Evolutionary conservation across 257 asterid species (phyloP), one percentile per base, ranked within the genome.

Genomic region (Coffea eugenioides): DNA sequence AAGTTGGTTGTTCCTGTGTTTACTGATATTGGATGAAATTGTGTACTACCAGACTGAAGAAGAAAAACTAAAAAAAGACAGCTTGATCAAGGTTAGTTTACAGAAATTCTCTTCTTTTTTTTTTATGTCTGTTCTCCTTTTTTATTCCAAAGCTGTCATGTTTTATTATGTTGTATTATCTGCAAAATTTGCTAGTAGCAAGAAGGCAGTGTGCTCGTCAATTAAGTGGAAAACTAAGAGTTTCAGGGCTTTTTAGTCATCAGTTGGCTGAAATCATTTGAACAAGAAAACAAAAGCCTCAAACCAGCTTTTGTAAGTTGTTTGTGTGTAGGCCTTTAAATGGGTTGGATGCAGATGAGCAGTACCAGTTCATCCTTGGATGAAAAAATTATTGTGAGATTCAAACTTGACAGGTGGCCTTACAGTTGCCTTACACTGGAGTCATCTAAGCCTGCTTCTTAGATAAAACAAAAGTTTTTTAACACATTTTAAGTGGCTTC

Each of bases 21-120:
- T 4, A 43, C 70, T 74, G 41, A 70, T 61, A 78, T 62, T 84
- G 54, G 75, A 66, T 79, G 84, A 46, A 56, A 73, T 85, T 78
- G n/a, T 82, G 43, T 31, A 76, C 81, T 75, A 64, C 65, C 93
- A 95, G 99, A 91, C 94, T 51, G 98, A 93, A 89, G 87, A 90
- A 75, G 98, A 93, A 88, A 92, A 97, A 87, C 85, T 88, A 72
- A 87, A 88, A 82, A 91, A 90, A 84, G 94, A 95, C 83, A 84
- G 88, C 75, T 80, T 78, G 79, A 18, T 82, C 69, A 89, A 88
- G 97, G 98, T 93, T 77, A 81, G 82, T 79, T 75, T 77, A 25
- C 9, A 71, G 49, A 46, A 27, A 13, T 70, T 69, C 39, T 69
- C 69, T 46, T n/a, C 25, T 78, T 1, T 7, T 31, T 73, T 61